Conservation (phyloP, 2,329 filamentous ascomycete genomes). For the Rhinocladiella similis region DNA sequence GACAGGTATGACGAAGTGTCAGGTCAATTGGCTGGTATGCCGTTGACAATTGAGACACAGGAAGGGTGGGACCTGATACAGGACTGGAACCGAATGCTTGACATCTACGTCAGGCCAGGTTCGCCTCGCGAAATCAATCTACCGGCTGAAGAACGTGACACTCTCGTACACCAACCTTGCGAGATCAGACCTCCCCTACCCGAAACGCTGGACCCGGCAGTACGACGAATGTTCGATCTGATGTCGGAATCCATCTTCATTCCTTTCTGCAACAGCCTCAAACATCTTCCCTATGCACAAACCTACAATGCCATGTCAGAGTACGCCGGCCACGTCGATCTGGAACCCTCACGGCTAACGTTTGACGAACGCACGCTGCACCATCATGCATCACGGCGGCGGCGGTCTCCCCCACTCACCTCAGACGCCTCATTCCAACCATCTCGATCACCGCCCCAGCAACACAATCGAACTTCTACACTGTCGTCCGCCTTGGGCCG, state of each 20-base stretch:
- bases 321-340: conserved; percentile 42
- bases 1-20: conserved; percentile 63
- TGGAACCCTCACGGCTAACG: conserved; percentile 32
- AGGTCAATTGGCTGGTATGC: conserved; percentile 47
- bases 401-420: conserved; percentile 31
- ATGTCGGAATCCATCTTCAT: conserved; percentile 97
- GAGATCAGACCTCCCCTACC: conserved; percentile 68
- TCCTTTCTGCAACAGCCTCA: conserved; percentile 77
- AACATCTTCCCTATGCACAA: conserved; percentile 48
- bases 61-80: conserved; percentile 70
- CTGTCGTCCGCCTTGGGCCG: conserved; percentile 38
- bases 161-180: conserved; percentile 65
- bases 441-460: conserved; percentile 28
- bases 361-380: conserved; percentile 25
- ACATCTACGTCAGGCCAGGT: conserved; percentile 85
- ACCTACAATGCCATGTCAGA: conserved; percentile 41
- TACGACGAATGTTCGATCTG: conserved; percentile 86
- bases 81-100: conserved; percentile 84
- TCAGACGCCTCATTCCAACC: conserved; percentile 23
- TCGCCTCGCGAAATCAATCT: conserved; percentile 88
- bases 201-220: conserved; percentile 74
- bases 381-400: conserved; percentile 17
- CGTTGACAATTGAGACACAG: conserved; percentile 53
- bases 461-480: conserved; percentile 34
- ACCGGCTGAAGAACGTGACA: conserved; percentile 79